Conservation (phyloP, 352 stramenopile species). For the Globisporangium alternatum region DNA sequence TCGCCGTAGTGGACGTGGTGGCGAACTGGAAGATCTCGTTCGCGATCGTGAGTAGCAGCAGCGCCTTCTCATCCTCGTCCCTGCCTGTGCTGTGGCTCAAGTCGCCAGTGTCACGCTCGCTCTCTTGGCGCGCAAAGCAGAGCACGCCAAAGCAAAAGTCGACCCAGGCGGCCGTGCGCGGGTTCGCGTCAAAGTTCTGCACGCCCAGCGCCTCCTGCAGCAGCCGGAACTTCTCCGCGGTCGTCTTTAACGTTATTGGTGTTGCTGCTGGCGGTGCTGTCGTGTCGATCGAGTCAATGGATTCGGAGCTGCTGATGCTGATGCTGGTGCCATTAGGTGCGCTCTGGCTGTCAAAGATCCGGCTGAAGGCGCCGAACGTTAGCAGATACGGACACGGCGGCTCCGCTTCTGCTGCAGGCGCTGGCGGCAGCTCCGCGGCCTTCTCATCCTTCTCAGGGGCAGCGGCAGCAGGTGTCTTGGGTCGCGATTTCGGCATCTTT, state of each 20-base stretch:
- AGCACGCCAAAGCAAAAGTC: slow-evolving; percentile 70
- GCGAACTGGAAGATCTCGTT: slow-evolving; percentile 55
- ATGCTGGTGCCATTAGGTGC: background rate
- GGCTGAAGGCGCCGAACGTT: slow-evolving; percentile 6
- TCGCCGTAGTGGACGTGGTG: slow-evolving; percentile 20
- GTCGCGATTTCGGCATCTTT: slow-evolving; percentile 14
- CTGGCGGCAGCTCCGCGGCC: background rate
- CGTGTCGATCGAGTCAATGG: background rate
- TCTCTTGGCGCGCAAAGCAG: slow-evolving; percentile 57
- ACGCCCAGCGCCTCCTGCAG: slow-evolving; percentile 45
- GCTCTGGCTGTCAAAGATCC: slow-evolving; percentile 8
- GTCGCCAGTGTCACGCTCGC: background rate
- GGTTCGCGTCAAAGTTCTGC: slow-evolving; percentile 47
- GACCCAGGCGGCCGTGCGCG: slow-evolving; percentile 43
- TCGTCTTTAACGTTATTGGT: background rate
- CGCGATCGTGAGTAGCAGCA: slow-evolving; percentile 44
- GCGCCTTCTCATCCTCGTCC: slow-evolving; percentile 28
- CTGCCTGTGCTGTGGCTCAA: background rate
- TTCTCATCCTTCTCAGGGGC: slow-evolving; percentile 9
- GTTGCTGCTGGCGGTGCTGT: background rate
- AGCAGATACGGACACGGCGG: slow-evolving; percentile 17
- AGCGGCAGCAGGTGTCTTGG: slow-evolving; percentile 3
- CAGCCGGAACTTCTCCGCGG: slow-evolving; percentile 25
- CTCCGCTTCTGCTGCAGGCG: background rate
- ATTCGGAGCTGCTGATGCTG: background rate